These are phyloP conservation scores for Xanthoceras sorbifolium DNA, from an alignment of 345 rosid species.

Conservation along the genomic window DNA sequence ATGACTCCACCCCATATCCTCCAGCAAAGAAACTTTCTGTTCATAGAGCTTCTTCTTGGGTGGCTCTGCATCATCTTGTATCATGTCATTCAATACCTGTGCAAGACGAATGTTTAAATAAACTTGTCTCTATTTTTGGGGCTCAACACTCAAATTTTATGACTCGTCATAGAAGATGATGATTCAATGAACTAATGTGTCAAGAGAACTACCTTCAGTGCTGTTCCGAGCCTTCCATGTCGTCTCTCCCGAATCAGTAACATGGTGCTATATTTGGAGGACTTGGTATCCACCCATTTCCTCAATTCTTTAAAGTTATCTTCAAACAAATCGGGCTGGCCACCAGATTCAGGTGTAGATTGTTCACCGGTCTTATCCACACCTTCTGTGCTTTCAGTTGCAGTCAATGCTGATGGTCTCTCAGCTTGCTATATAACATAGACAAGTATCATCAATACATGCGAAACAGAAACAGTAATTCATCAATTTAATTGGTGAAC, in stretches of 20 bases:
- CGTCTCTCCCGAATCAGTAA: constrained; percentile 75
- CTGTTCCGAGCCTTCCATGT: constrained; percentile 69
- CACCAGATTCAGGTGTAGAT: constrained; percentile 37
- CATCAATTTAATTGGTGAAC: background rate
- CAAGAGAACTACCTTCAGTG: constrained; percentile 67
- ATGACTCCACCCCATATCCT: constrained; percentile 84
- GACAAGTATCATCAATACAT: background rate
- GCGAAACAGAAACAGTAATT: background rate
- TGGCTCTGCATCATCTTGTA: constrained; percentile 69
- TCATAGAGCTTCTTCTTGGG: constrained; percentile 84
- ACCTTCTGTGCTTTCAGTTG: constrained; percentile 43
- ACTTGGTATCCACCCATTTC: constrained; percentile 89
- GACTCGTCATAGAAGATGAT: background rate
- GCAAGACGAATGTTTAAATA: background rate
- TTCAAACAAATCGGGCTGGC: constrained; percentile 60
- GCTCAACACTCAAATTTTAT: background rate
- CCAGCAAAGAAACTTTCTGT: constrained; percentile 73
- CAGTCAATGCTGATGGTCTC: constrained; percentile 33
- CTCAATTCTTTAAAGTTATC: constrained; percentile 72
- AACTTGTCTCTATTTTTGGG: background rate
- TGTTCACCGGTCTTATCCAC: constrained; percentile 32
- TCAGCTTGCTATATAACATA: constrained; percentile 43
- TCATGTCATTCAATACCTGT: constrained; percentile 74
- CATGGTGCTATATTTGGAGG: constrained; percentile 75
- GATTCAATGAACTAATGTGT: background rate